These are phyloP conservation scores for Arthrobotrys sphaeroides DNA, from an alignment of 2,329 filamentous ascomycete species.

Conservation along the genomic window DNA sequence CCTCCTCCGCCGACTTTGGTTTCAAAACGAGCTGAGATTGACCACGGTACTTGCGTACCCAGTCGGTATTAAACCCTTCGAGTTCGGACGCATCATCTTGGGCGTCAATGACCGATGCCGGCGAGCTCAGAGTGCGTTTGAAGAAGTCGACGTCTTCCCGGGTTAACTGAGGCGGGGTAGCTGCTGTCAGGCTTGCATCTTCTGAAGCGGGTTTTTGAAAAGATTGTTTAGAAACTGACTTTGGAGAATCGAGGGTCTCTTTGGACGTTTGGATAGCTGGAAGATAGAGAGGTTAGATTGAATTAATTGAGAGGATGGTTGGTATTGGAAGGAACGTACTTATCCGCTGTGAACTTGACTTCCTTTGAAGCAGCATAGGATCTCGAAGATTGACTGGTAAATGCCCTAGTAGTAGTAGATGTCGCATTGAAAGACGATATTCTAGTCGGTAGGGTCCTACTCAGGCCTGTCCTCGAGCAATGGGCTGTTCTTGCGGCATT, in stretches of 20 bases:
- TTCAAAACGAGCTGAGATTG: constrained; percentile 88
- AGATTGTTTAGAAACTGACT: constrained; percentile 41
- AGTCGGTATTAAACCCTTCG: constrained; percentile 94
- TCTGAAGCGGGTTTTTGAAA: background rate
- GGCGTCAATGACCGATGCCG: constrained; percentile 84
- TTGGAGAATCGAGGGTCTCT: constrained; percentile 78
- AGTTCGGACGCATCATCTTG: constrained; percentile 71
- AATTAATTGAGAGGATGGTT: background rate
- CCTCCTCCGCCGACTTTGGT: constrained; percentile 83
- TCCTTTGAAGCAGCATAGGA: constrained; percentile 50
- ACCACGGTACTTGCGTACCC: constrained; percentile 98
- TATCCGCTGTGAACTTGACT: constrained; percentile 83
- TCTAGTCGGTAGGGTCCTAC: background rate
- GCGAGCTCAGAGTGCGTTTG: constrained; percentile 78
- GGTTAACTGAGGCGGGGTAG: constrained; percentile 66
- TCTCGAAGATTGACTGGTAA: constrained; percentile 10
- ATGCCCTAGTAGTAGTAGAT: background rate
- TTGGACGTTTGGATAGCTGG: constrained; percentile 78
- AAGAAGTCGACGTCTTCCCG: constrained; percentile 84
- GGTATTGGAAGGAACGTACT: constrained; percentile 62
- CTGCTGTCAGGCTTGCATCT: constrained; percentile 9
- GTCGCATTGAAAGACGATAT: background rate
- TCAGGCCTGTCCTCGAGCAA: background rate
- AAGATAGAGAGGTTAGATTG: background rate
- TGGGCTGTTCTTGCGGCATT: background rate